phyloP scores from a whole-genome alignment of 2,329 filamentous ascomycete species.

The Alternaria novae-zelandiae region DNA sequence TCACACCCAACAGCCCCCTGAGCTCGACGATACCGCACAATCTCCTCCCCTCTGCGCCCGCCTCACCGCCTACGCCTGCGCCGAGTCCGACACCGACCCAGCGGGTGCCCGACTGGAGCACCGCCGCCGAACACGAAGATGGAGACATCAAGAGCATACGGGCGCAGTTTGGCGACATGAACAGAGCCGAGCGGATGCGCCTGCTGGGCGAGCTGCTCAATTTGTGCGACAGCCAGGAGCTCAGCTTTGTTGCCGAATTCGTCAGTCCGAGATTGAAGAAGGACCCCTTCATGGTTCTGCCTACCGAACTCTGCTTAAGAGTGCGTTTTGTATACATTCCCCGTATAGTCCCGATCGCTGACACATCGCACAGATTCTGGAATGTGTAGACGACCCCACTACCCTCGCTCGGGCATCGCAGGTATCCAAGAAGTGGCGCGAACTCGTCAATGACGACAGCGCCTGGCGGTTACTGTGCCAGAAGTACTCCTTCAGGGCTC shows the following conservation, averaged over 20 bases:
- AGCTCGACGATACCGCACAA: constrained; percentile 62
- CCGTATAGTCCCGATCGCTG: constrained; percentile 8
- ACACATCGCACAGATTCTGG: constrained; percentile 72
- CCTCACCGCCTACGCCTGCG: constrained; percentile 71
- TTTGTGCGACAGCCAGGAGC: constrained; percentile 90
- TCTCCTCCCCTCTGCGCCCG: constrained; percentile 68
- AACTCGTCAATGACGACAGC: constrained; percentile 93
- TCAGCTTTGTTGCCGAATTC: constrained; percentile 96
- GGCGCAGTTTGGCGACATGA: constrained; percentile 79
- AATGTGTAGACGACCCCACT: constrained; percentile 96
- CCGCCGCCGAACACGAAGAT: constrained; percentile 80
- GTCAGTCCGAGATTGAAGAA: constrained; percentile 94
- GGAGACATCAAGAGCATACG: constrained; percentile 80
- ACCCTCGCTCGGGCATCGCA: constrained; percentile 92
- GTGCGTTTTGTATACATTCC: constrained; percentile 59
- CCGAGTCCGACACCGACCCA: constrained; percentile 70
- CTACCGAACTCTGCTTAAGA: constrained; percentile 88
- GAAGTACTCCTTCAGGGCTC: constrained; percentile 83
- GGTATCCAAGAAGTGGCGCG: constrained; percentile 93
- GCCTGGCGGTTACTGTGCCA: constrained; percentile 98
- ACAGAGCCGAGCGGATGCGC: constrained; percentile 76
- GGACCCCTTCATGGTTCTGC: constrained; percentile 90
- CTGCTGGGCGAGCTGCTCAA: constrained; percentile 89
- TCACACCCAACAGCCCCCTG: constrained; percentile 59
- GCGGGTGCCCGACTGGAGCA: constrained; percentile 74